Conservation (phyloP, 352 stramenopile species). For the Globisporangium spinosum region DNA sequence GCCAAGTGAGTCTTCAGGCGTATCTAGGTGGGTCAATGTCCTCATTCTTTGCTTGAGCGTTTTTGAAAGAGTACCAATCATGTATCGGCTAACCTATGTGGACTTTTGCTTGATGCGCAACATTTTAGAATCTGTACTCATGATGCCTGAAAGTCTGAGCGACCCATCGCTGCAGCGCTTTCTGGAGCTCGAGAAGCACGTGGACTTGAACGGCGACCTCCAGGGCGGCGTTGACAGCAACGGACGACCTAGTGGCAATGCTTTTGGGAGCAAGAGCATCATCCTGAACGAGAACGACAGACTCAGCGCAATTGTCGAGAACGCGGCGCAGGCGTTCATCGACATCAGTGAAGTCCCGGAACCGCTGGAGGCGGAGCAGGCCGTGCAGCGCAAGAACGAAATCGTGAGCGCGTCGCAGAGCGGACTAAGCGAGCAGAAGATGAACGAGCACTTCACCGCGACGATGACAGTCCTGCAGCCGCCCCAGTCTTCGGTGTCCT, state of each 20-base stretch:
- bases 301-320: slow-evolving; percentile 74
- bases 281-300: slow-evolving; percentile 73
- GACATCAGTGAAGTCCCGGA: slow-evolving; percentile 81
- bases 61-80: too few species aligned
- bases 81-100: background rate
- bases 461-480: slow-evolving; percentile 45
- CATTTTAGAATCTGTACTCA: slow-evolving; percentile 44
- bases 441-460: slow-evolving; percentile 48
- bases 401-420: slow-evolving; percentile 53
- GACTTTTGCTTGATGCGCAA: background rate
- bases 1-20: slow-evolving; percentile 66
- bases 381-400: slow-evolving; percentile 72
- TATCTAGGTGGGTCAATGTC: slow-evolving; percentile 44
- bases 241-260: slow-evolving; percentile 35
- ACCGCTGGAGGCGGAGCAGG: slow-evolving; percentile 72
- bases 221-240: slow-evolving; percentile 37
- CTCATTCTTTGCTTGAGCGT: too few species aligned
- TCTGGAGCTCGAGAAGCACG: slow-evolving; percentile 73
- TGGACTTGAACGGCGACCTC: slow-evolving; percentile 59
- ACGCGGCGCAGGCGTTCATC: slow-evolving; percentile 72
- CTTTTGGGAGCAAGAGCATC: slow-evolving; percentile 47
- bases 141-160: slow-evolving; percentile 69
- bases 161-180: slow-evolving; percentile 78
- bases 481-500: slow-evolving; percentile 21
- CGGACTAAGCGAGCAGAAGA: slow-evolving; percentile 48